Evolutionary conservation across 345 rosid species (phyloP), one percentile per base, ranked within the genome.

Genomic region (Ceriops tagal): DNA sequence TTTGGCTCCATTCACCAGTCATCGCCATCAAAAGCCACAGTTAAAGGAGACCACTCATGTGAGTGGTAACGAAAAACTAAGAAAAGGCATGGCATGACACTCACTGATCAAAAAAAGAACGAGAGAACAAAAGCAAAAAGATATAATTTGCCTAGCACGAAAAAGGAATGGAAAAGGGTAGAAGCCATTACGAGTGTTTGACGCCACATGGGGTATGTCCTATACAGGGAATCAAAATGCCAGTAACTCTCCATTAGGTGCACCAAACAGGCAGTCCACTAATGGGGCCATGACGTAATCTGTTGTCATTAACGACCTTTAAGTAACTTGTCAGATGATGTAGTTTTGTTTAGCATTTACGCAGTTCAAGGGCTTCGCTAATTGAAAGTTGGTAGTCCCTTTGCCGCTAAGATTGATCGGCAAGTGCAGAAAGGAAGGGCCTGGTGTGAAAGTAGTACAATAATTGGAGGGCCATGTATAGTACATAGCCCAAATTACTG

Each of bases 31-130:
- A 4, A 62, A 53, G 27, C 35, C 60, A 19, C 26, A 15, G 22
- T 53, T 46, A 1, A 66, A 31, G 27, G 70, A 68, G 81, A 68
- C 71, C 71, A 53, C 78, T 47, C 70, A 43, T 52, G 43, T 51
- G 67, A 53, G 15, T 31, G 11, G 15, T 37, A 10, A 51, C 19
- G 8, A 39, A 39, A 27, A 16, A 61, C 24, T 3, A 3, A 2
- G 58, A 55, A 34, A 7, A 34, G 22, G 7, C 30, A 35, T 1
- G 46, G 61, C 61, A 27, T 16, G n/a, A 58, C 19, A 20, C 64
- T 16, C 1, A 61, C n/a, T 11, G 39, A 26, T 43, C n/a, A 31
- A 19, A 51, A 16, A 57, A 71, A 24, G 26, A 4, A 58, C 28
- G 9, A 60, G 28, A 27, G 3, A 7, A 31, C 64, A 34, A 53